Evolutionary conservation across 805 yeast species (phyloP).

Genomic region (Millerago galiae): DNA sequence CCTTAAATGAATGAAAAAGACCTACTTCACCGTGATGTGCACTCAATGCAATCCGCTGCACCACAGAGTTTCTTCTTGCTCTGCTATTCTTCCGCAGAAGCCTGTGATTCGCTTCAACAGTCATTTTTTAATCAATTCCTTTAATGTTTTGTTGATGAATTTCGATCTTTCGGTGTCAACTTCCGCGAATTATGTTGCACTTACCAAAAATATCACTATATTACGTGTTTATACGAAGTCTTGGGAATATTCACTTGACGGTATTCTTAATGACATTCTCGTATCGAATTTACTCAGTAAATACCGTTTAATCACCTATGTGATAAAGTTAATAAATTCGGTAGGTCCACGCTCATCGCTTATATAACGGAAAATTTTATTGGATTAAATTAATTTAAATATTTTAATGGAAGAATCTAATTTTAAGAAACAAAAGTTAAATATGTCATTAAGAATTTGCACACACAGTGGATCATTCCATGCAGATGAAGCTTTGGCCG

Average conservation of each 20-base stretch:
- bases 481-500: slow-evolving; percentile 95
- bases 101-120: slow-evolving; percentile 9
- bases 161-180: neutral
- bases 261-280: no score
- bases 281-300: no score
- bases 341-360: neutral
- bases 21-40: slow-evolving; percentile 35
- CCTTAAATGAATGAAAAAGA: neutral
- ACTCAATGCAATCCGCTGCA: slow-evolving; percentile 52
- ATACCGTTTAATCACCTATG: no score
- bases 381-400: neutral
- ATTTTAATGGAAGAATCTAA: neutral
- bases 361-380: neutral
- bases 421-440: slow-evolving; percentile 25
- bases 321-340: neutral
- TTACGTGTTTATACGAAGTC: no score
- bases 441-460: slow-evolving; percentile 54
- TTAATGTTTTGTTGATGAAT: neutral
- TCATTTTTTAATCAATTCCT: slow-evolving; percentile 10
- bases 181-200: neutral
- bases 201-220: no score
- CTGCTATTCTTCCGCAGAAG: slow-evolving; percentile 22
- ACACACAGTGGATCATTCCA: slow-evolving; percentile 94
- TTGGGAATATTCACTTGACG: no score
- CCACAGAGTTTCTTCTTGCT: slow-evolving; percentile 55